Conservation (phyloP, 768 basidiomycete species). For the Calocybe gangraenosa region DNA sequence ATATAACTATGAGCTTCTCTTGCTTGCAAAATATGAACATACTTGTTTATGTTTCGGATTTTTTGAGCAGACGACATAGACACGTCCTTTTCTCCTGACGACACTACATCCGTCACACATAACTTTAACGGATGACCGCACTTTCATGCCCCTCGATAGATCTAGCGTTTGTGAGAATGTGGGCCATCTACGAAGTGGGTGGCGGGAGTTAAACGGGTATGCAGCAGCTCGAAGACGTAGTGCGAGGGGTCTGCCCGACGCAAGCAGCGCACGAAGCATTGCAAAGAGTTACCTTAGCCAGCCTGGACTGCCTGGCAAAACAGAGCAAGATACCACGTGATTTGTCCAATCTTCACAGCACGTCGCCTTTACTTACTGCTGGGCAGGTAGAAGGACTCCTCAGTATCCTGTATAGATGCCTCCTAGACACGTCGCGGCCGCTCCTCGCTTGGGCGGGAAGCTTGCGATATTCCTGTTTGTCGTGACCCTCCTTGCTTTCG, state of each 20-base stretch:
- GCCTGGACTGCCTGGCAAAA: too few species aligned
- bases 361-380: too few species aligned
- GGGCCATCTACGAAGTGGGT: conserved; percentile 24
- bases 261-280: conserved; percentile 69
- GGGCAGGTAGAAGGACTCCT: conserved; percentile 5
- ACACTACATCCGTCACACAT: conserved; percentile 94
- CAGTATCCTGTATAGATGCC: conserved; percentile 18
- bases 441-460: conserved; percentile 41
- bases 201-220: conserved; percentile 25
- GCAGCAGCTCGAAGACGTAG: conserved; percentile 41
- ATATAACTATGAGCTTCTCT: not conserved
- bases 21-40: conserved; percentile 15
- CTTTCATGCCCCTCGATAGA: conserved; percentile 86
- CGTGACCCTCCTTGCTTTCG: conserved; percentile 64
- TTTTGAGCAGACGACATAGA: conserved; percentile 90
- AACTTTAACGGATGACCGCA: conserved; percentile 87
- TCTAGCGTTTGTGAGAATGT: conserved; percentile 24
- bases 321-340: too few species aligned
- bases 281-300: too few species aligned
- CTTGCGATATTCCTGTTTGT: conserved; percentile 54
- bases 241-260: conserved; percentile 59
- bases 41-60: conserved; percentile 99
- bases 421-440: conserved; percentile 16
- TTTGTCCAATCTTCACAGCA: too few species aligned
- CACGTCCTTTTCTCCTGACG: conserved; percentile 83